Evolutionary conservation across 768 basidiomycete species (phyloP), one percentile per base, ranked within the genome.

Genomic region (Lactarius trivialis): DNA sequence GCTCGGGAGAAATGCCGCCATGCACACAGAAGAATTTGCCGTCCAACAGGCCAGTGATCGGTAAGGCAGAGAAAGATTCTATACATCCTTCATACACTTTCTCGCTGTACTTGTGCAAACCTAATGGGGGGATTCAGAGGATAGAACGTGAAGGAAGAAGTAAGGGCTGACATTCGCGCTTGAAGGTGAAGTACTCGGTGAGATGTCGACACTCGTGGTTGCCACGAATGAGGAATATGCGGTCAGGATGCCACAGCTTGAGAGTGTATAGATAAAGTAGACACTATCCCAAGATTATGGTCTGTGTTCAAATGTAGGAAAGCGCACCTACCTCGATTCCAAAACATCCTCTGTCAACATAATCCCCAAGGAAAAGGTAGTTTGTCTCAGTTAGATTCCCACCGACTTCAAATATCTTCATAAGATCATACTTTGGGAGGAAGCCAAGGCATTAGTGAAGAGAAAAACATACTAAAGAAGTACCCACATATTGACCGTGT

Each of bases 1-100:
- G 80, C 66, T 90, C 86, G 0, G 97, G 97, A 0, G 91, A 93
- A 39, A 99, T 81, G 4, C 97, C 97, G 2, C 97, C 97, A 68
- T 98, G 97, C 2, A 98, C 93, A 70, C 96, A 98, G 73, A 99
- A 89, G 79, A 99, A 98, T 69, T 93, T 90, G 65, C 85, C 82
- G 72, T 99, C 97, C 73, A 99, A 90, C 60, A 98, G 78, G 7
- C 93, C 97, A 0, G 93, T 82, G 36, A 99, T 76, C 3, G 97
- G 97, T 6, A 99, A 80, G 26, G 91, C 86, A 70, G 86, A 88
- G 78, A 98, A 99, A 0, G 91, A 91, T 49, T 85, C 81, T 69
- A 93, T 84, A 72, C 93, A 97, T 1, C 93, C 94, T 62, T 98
- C 92, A 72, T 99, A 99, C 26, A 99, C 85, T 36, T 76, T 77